These are phyloP conservation scores for Biscutella laevigata DNA, from an alignment of 441 rosid species.

Conservation along the genomic window DNA sequence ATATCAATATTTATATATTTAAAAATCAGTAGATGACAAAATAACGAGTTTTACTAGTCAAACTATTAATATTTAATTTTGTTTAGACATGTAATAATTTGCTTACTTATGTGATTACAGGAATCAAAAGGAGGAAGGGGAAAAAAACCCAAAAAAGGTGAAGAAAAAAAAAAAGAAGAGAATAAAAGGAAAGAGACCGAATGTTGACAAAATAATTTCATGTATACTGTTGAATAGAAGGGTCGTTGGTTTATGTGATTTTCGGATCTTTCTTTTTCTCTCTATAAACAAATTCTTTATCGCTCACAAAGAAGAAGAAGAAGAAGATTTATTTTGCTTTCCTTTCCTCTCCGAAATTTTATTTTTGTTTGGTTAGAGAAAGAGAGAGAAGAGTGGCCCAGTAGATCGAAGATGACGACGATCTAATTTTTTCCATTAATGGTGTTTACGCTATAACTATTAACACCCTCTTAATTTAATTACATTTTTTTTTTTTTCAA, in stretches of 20 bases:
- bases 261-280: constrained; percentile 36
- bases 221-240: constrained; percentile 75
- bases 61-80: no score
- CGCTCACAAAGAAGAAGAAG: constrained; percentile 1
- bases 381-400: constrained; percentile 57
- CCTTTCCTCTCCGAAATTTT: not conserved
- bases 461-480: constrained; percentile 24
- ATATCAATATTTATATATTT: no score
- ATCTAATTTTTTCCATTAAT: constrained; percentile 50
- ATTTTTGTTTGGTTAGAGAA: constrained; percentile 28
- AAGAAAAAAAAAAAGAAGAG: constrained; percentile 59
- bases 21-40: not conserved
- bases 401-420: constrained; percentile 88
- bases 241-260: constrained; percentile 81
- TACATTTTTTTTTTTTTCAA: not conserved
- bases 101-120: no score
- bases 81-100: no score
- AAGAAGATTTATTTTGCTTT: constrained; percentile 23
- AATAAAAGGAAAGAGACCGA: constrained; percentile 80
- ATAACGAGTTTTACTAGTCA: not conserved
- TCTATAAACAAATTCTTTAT: constrained; percentile 19
- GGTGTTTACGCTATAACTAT: constrained; percentile 38
- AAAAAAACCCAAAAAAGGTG: constrained; percentile 2
- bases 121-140: not conserved
- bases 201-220: constrained; percentile 83